phyloP scores from a whole-genome alignment of 2,329 filamentous ascomycete genomes.

The Cercospora janseana region DNA sequence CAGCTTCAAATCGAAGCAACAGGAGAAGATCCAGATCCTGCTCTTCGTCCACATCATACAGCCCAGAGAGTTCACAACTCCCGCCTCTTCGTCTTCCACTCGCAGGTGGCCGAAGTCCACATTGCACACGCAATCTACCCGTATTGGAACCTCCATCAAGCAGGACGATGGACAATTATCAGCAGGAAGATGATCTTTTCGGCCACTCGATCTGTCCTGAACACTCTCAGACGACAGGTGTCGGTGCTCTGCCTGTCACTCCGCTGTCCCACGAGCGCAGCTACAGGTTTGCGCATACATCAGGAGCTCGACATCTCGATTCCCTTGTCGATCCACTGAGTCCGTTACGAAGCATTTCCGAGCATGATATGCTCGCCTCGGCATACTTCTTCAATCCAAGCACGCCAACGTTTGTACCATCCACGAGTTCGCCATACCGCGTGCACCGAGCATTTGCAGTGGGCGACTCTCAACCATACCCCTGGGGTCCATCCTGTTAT shows the following conservation, averaged over 20 bases:
- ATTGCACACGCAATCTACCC: conserved; percentile 6
- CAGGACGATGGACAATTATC: neutral
- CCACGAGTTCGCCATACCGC: too few species aligned
- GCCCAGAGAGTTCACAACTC: conserved; percentile 4
- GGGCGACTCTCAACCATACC: too few species aligned
- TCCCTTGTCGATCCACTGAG: too few species aligned
- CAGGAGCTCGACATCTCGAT: too few species aligned
- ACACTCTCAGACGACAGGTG: neutral
- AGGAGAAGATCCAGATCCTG: neutral
- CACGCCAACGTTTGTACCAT: too few species aligned
- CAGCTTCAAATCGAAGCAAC: conserved; percentile 2
- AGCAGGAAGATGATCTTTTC: neutral
- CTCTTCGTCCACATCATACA: neutral
- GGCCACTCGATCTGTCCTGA: neutral
- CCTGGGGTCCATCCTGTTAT: too few species aligned
- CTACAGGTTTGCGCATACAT: too few species aligned
- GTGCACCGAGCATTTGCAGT: too few species aligned
- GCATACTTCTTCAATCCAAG: too few species aligned
- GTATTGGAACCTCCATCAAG: conserved; percentile 2
- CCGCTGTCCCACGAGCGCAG: too few species aligned
- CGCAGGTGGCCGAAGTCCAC: conserved; percentile 7
- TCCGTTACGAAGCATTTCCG: too few species aligned
- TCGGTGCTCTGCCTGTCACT: neutral
- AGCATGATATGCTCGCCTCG: too few species aligned
- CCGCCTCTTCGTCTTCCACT: conserved; percentile 1